Base-by-base conservation (phyloP, 352 stramenopile genomes). In the Pythium folliculosum region DNA sequence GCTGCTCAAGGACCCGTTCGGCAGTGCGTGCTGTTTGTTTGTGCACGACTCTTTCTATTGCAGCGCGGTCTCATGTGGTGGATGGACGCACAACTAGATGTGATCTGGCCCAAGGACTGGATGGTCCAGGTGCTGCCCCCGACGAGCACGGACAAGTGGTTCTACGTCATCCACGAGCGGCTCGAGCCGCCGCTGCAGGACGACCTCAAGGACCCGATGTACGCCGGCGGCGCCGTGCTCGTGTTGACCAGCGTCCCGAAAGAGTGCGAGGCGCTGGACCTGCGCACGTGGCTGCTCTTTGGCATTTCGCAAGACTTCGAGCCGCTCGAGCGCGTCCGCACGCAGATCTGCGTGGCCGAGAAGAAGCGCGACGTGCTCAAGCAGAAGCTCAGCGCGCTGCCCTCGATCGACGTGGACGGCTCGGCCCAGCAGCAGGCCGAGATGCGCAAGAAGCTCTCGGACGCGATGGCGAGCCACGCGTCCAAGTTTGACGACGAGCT, bases 71-170 rank as follows among this genome's bases (percentile, higher is more conserved):
- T 55, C 22, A 5, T 62, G 27, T 62, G 35, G 37, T 45, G 3
- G 38, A n/a, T 32, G 45, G 43, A n/a, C n/a, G n/a, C n/a, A n/a
- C n/a, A n/a, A n/a, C 52, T 51, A 91, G 83, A 89, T 62, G 81
- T 91, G 38, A 44, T 91, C 5, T 92, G 80, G 81, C 84, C 81
- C 6, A 90, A 88, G 52, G 78, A 92, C 71, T 92, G 84, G 84
- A 81, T 84, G 63, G 73, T 62, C 0, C 72, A 86, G 51, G 78
- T 90, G 52, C 68, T 90, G 27, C 81, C 84, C 9, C 77, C 81
- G 6, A 75, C 56, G 10, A 64, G 61, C 6, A 66, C 70, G 12
- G 81, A 89, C 54, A 81, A 83, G 52, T 92, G 84, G 81, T 92
- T 79, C 75, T 92, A 90, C 59, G 70, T 89, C 56, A 86, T 92